Percentiles rank a stretch among this genome's conserved stretches.
Conservation (phyloP, 345 rosid genomes). For the Carallia brachiata region DNA sequence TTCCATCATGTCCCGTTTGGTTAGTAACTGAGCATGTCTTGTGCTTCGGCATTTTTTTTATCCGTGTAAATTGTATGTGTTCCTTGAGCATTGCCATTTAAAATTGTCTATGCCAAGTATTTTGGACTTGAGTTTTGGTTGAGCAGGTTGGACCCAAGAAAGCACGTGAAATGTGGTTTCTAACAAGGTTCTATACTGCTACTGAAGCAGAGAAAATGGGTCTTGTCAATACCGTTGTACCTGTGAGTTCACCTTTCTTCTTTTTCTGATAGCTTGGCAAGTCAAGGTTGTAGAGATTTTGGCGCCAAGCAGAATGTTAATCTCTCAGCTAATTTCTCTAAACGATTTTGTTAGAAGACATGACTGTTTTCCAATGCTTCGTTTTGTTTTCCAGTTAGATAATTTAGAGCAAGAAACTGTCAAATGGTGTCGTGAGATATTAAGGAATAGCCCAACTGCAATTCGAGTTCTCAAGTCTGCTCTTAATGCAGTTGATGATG, state of each 20-base stretch:
- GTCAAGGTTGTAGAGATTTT: neutral
- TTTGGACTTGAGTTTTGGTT: constrained; percentile 5
- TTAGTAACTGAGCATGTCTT: constrained; percentile 23
- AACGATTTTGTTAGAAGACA: neutral
- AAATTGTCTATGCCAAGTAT: neutral
- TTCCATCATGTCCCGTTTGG: constrained; percentile 95
- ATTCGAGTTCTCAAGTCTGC: constrained; percentile 86
- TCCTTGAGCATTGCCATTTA: neutral
- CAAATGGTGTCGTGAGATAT: constrained; percentile 86
- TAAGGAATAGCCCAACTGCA: constrained; percentile 90
- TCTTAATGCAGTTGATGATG: constrained; percentile 91
- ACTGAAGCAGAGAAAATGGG: constrained; percentile 95
- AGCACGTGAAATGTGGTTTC: constrained; percentile 96
- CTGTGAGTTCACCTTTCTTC: constrained; percentile 44
- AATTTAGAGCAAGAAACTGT: constrained; percentile 81
- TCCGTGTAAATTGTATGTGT: neutral
- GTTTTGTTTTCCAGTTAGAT: constrained; percentile 48
- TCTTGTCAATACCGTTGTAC: constrained; percentile 81
- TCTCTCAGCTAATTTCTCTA: neutral
- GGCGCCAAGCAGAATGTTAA: neutral
- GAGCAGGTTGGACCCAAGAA: constrained; percentile 84
- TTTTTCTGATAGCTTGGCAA: neutral
- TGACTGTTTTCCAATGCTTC: neutral
- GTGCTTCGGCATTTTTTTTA: neutral
- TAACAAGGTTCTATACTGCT: constrained; percentile 83